These are phyloP conservation scores for Pseudogymnoascus sp. DNA, from an alignment of 2,329 filamentous ascomycete species.

Conservation along the genomic window DNA sequence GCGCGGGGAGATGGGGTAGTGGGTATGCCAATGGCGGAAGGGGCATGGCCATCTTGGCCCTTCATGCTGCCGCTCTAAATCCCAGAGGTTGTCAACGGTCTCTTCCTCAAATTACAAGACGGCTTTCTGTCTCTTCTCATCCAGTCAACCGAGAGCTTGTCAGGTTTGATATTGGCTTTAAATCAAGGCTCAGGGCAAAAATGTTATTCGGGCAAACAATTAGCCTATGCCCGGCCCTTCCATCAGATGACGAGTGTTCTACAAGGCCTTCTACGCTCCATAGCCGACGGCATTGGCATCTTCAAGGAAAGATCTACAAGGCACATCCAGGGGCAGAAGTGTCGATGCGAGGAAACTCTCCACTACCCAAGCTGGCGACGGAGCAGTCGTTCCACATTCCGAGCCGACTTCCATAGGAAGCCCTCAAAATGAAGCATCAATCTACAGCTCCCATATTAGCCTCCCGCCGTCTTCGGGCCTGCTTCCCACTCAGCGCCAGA, in stretches of 20 bases:
- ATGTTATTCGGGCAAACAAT: slow-evolving; percentile 4
- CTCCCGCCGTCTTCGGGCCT: slow-evolving; percentile 7
- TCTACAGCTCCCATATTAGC: slow-evolving; percentile 1
- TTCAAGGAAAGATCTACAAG: slow-evolving; percentile 1
- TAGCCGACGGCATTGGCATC: not conserved
- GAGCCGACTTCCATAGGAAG: not conserved
- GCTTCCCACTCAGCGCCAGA: not conserved
- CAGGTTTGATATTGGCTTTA: slow-evolving; percentile 6
- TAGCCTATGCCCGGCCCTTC: not conserved
- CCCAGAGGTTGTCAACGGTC: not conserved
- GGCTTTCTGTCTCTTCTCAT: not conserved
- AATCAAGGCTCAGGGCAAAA: not conserved
- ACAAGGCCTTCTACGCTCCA: slow-evolving; percentile 1
- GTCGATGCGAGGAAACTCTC: not conserved
- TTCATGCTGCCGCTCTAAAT: not conserved
- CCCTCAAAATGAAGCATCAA: slow-evolving; percentile 5
- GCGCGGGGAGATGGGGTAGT: not conserved
- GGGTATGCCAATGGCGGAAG: not conserved
- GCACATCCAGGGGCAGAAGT: not conserved
- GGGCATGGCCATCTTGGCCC: not conserved
- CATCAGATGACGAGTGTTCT: slow-evolving; percentile 3
- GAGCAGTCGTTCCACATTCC: slow-evolving; percentile 4
- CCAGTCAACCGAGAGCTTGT: not conserved
- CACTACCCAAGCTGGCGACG: not conserved
- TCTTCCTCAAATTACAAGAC: not conserved